Conservation (phyloP, 169 alveolate genomes). For the Cryptosporidium tyzzeri region DNA sequence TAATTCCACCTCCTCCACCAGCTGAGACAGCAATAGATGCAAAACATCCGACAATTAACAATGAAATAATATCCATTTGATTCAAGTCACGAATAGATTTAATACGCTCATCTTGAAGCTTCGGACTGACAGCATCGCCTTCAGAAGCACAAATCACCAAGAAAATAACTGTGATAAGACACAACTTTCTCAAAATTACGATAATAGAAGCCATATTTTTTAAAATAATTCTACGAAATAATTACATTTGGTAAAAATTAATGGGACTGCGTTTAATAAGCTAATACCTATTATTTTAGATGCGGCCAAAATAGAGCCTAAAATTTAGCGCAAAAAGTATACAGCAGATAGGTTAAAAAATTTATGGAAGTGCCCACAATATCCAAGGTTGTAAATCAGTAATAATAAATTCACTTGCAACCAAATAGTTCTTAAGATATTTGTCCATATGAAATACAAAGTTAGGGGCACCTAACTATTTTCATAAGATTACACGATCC, state of each 20-base stretch:
- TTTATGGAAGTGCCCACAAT: background rate
- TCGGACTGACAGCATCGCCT: background rate
- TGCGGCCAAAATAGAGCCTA: background rate
- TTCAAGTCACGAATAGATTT: slow-evolving; percentile 25
- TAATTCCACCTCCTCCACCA: slow-evolving; percentile 72
- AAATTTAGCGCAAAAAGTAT: background rate
- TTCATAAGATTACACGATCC: slow-evolving; percentile 94
- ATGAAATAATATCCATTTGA: slow-evolving; percentile 39
- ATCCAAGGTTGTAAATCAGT: too few species aligned
- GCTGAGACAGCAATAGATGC: slow-evolving; percentile 74
- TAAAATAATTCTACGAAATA: background rate
- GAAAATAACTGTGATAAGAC: background rate
- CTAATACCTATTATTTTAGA: background rate
- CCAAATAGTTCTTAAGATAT: too few species aligned
- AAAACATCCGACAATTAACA: slow-evolving; percentile 44
- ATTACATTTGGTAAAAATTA: background rate
- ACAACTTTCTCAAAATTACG: background rate
- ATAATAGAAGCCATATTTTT: background rate
- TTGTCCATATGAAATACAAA: background rate
- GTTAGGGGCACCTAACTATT: slow-evolving; percentile 80
- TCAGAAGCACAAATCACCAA: background rate
- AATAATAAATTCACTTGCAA: too few species aligned
- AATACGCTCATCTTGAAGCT: slow-evolving; percentile 1
- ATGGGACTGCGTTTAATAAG: background rate
- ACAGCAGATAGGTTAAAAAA: too few species aligned